Evolutionary conservation across 495 filamentous ascomycete genomes (phyloP), one percentile per base, ranked within the genome.

Genomic region (Cryomyces antarcticus): DNA sequence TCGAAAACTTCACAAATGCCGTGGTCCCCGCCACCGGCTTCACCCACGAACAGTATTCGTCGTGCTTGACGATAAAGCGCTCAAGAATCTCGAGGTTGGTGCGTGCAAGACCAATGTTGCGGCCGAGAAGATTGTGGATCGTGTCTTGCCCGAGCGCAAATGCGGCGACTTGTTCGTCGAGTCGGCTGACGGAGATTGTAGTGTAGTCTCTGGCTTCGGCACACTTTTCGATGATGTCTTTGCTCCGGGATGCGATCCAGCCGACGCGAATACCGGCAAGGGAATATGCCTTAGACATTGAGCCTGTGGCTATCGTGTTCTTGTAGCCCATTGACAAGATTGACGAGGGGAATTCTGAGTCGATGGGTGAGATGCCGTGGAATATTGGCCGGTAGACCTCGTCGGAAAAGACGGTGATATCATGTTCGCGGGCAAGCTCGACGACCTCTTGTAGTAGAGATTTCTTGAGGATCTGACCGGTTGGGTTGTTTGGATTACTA

Each of bases 301-400:
- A 89, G 28, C 85, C 79, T 0, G 83, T 92, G 28, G 70, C 71
- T 24, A 93, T 68, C 4, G 71, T 69, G 30, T 78, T 74, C 7
- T 69, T 56, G 57, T 89, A 92, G 4, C 74, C 73, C 7, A 92
- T 57, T 0, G 78, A 75, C 2, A 84, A 58, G n/a, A 78, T 59
- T 0, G 80, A 84, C 0, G 73, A 74, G 4, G 82, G 81, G 45
- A 75, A 75, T 5, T 70, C 63, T 0, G 60, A 24, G 43, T 72
- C 65, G 33, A 65, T 53, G 2, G 73, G 70, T 10, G 64, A 64
- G 41, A 82, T 71, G 36, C 67, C 72, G 62, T 93, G 85, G 67
- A 87, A 93, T n/a, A 93, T 64, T 0, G 86, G 86, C 5, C 82
- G 72, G 56, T 92, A 93, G 6, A 92, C 86, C 59, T 94, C 85